Base-by-base conservation (phyloP, 139 green algal species). In the Chlamydomonas incerta region DNA sequence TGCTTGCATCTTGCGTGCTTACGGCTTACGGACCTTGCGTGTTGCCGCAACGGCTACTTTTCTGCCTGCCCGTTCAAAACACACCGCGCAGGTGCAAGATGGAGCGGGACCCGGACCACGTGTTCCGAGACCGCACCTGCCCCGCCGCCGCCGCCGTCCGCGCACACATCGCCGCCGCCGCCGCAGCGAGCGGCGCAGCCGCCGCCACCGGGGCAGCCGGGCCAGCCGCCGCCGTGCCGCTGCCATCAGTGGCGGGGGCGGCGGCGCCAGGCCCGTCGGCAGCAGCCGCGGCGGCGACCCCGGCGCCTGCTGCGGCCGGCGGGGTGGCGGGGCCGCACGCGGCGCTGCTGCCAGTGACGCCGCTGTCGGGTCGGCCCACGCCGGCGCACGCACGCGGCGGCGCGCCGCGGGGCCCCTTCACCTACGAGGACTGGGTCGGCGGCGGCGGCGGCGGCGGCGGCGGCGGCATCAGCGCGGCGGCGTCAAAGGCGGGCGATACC, bases 31-130 rank as follows among this genome's bases (percentile, higher is more conserved):
- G 50, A 14, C 50, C 50, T 57, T 10, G 50, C 50, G 50, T 10
- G 50, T 57, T 57, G 10, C 14, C 50, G 11, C 14, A 20, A 14
- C 50, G 11, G 11, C 50, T 14, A 20, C 50, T 14, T 14, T 20
- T 14, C 10, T 10, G 21, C 24, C 21, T 31, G 3, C 24, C 37
- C 60, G 17, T 13, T 17, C 34, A 52, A 14, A 28, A 69, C 2
- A 15, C 33, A 28, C 8, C 24, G 3, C 35, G 18, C 47, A 85
- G 79, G 47, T 85, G 79, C 66, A 85, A 85, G 47, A 68, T 85
- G 23, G 79, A 85, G 31, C 0, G 10, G 1, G 79, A 76, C 34
- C 47, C 79, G 4, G n/a, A 69, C 21, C 28, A 31, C 47, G 55
- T 66, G 18, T 23, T 75, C 9, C 1, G 26, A 4, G 65, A 85